A percentile compares a stretch with the other conserved stretches of the same genome.
Conservation (phyloP, 495 filamentous ascomycete genomes). For the Cryomyces minteri region DNA sequence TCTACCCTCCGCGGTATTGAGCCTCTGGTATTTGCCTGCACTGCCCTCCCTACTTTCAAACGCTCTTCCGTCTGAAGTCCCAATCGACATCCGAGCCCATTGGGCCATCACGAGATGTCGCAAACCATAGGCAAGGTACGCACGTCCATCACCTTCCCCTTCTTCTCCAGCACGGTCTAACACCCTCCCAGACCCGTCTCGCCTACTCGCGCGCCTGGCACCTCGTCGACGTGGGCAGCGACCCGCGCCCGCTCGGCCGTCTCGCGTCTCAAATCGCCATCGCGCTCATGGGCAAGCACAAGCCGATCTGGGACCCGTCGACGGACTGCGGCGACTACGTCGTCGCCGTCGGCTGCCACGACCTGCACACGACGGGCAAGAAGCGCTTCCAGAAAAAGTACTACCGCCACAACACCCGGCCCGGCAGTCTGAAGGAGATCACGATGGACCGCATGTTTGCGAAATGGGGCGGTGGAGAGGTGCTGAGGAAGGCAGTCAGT, state of each 20-base stretch:
- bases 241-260: slow-evolving; percentile 53
- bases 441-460: slow-evolving; percentile 89
- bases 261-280: slow-evolving; percentile 81
- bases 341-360: slow-evolving; percentile 73
- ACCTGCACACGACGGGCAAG: slow-evolving; percentile 74
- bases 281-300: slow-evolving; percentile 96
- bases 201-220: slow-evolving; percentile 96
- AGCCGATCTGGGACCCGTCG: slow-evolving; percentile 84
- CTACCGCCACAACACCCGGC: slow-evolving; percentile 80
- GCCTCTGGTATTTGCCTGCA: too few relatives aligned
- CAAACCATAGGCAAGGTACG: slow-evolving; percentile 48
- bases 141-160: neutral
- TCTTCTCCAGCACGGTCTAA: neutral
- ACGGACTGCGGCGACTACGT: slow-evolving; percentile 99
- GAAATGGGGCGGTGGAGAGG: slow-evolving; percentile 89
- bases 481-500: slow-evolving; percentile 75
- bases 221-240: slow-evolving; percentile 52
- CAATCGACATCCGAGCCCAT: neutral
- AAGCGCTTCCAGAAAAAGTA: slow-evolving; percentile 90
- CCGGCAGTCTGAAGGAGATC: slow-evolving; percentile 69
- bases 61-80: too few relatives aligned
- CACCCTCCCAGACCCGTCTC: slow-evolving; percentile 54
- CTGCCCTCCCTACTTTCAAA: too few relatives aligned
- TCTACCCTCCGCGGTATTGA: too few relatives aligned
- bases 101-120: slow-evolving; percentile 29